Conservation (phyloP, 305 asterid genomes). For the Fraxinus baroniana region DNA sequence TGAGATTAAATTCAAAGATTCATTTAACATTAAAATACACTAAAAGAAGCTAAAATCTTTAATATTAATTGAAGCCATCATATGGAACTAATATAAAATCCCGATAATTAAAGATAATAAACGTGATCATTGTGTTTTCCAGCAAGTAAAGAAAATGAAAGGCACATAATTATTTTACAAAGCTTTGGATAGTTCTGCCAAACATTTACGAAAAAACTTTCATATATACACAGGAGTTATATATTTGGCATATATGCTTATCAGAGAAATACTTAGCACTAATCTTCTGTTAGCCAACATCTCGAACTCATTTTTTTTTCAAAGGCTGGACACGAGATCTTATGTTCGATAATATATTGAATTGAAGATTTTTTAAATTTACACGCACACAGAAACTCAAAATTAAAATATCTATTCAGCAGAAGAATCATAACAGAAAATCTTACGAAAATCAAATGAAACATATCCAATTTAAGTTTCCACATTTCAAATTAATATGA, state of each 20-base stretch:
- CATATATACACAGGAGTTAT: not conserved
- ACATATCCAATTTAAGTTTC: not conserved
- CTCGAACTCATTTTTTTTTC: not conserved
- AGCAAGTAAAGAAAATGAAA: conserved; percentile 8
- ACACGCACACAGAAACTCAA: not conserved
- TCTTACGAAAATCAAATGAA: not conserved
- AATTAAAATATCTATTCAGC: not conserved
- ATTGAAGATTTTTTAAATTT: not conserved
- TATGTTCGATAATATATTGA: not conserved
- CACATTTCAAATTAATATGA: not conserved
- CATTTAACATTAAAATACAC: not conserved
- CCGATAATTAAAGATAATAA: not conserved
- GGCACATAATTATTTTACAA: not conserved
- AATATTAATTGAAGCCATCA: not conserved
- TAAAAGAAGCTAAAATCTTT: not conserved
- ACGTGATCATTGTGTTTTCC: not conserved
- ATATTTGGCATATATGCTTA: not conserved
- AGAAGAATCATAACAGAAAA: not conserved
- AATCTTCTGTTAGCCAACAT: not conserved
- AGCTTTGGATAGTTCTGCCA: not conserved
- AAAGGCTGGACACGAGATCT: not conserved
- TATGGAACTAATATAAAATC: not conserved
- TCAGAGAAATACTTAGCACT: not conserved
- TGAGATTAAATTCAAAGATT: not conserved
- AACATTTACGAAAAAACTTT: not conserved